Percentiles rank a stretch among this genome's conserved stretches.
Conservation (phyloP, 139 green algal genomes). For the Picochlorum sp. region DNA sequence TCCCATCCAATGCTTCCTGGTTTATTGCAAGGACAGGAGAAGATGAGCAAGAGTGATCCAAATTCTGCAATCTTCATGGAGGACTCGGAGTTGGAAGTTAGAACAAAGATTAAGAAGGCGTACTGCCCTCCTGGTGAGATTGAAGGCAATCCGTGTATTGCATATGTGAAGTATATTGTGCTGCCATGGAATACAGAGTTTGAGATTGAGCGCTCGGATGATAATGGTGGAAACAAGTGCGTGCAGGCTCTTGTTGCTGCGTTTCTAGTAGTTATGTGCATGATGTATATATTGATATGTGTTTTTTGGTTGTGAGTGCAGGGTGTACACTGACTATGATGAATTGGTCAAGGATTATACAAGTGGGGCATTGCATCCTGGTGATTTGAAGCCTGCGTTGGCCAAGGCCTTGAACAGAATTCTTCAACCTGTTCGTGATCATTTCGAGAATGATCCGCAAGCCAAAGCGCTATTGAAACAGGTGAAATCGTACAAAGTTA, state of each 20-base stretch:
- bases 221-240: constrained; percentile 68
- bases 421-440: constrained; percentile 86
- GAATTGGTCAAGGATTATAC: constrained; percentile 78
- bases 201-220: constrained; percentile 52
- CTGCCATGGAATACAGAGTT: constrained; percentile 86
- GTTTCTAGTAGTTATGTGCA: background rate
- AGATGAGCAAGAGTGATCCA: constrained; percentile 98
- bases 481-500: constrained; percentile 52
- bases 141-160: constrained; percentile 87
- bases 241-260: constrained; percentile 14
- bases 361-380: constrained; percentile 62
- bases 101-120: constrained; percentile 97
- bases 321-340: constrained; percentile 55
- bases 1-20: constrained; percentile 92
- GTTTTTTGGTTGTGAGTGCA: constrained; percentile 19
- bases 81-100: constrained; percentile 84
- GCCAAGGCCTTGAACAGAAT: constrained; percentile 78
- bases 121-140: constrained; percentile 80
- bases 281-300: background rate
- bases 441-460: constrained; percentile 86
- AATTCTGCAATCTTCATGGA: constrained; percentile 98
- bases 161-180: constrained; percentile 89
- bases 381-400: constrained; percentile 75
- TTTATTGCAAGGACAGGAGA: constrained; percentile 93
- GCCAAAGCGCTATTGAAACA: constrained; percentile 90